Evolutionary conservation across 2,329 filamentous ascomycete species (phyloP).

Genomic region (Cordyceps cateniannulata): DNA sequence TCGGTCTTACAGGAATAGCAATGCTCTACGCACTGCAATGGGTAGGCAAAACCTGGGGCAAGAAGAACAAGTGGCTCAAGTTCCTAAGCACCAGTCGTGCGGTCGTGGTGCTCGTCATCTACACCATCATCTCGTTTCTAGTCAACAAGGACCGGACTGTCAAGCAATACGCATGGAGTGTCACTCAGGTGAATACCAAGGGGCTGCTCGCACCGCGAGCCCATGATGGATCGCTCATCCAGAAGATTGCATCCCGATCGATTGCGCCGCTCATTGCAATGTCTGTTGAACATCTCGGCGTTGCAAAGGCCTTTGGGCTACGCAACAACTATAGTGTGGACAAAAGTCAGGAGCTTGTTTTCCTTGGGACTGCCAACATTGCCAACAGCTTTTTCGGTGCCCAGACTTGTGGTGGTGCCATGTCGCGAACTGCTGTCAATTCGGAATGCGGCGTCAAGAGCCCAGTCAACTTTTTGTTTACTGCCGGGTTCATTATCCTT

Average conservation of each 20-base stretch:
- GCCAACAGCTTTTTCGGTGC: conserved; percentile 59
- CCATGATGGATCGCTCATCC: conserved; percentile 41
- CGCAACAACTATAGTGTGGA: conserved; percentile 58
- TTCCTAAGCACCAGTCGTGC: conserved; percentile 54
- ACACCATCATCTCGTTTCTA: conserved; percentile 56
- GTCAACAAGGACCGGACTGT: conserved; percentile 48
- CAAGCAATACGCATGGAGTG: conserved; percentile 44
- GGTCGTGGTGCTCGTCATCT: conserved; percentile 53
- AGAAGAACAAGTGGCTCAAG: conserved; percentile 50
- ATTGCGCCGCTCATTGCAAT: conserved; percentile 57
- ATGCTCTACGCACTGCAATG: conserved; percentile 51
- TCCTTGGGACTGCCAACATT: conserved; percentile 55
- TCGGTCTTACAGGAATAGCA: conserved; percentile 52
- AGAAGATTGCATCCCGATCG: conserved; percentile 45
- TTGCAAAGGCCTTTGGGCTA: conserved; percentile 56
- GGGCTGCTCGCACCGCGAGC: conserved; percentile 45
- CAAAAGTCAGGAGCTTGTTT: conserved; percentile 59
- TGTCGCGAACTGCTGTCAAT: conserved; percentile 63
- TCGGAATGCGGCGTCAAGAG: conserved; percentile 56
- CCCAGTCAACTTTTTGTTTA: conserved; percentile 54
- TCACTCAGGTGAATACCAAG: conserved; percentile 50
- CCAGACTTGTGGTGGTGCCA: conserved; percentile 59
- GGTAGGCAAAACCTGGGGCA: conserved; percentile 52
- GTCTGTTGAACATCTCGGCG: conserved; percentile 57
- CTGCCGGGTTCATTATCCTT: conserved; percentile 54